A percentile compares a stretch with the other conserved stretches of the same genome.
Evolutionary conservation across 805 yeast genomes (phyloP).

Genomic region (Maudiozyma saulgeensis): DNA sequence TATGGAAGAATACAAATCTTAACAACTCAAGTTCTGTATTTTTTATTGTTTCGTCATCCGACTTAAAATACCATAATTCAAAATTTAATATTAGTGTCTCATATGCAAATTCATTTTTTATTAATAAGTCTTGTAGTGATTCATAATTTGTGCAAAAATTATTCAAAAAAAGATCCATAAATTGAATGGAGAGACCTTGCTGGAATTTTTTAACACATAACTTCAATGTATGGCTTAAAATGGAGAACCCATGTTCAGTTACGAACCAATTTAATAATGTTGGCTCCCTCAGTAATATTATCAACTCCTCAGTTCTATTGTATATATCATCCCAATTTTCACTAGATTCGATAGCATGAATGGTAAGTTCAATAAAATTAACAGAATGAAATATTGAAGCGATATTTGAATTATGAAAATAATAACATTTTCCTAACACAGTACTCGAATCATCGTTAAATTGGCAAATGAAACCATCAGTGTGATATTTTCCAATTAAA

Average conservation of each 20-base stretch:
- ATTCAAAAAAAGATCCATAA: constrained; percentile 40
- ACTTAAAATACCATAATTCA: constrained; percentile 42
- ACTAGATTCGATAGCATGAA: constrained; percentile 9
- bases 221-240: constrained; percentile 13
- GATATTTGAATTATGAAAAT: constrained; percentile 11
- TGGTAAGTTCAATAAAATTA: constrained; percentile 10
- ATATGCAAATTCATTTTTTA: constrained; percentile 49
- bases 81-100: constrained; percentile 51
- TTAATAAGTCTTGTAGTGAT: constrained; percentile 45
- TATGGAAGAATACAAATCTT: constrained; percentile 46
- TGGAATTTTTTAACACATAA: constrained; percentile 13
- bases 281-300: constrained; percentile 11
- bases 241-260: constrained; percentile 14
- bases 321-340: constrained; percentile 8
- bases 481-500: constrained; percentile 8
- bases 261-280: constrained; percentile 12
- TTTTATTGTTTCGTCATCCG: neutral
- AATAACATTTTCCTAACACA: constrained; percentile 12
- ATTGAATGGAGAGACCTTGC: constrained; percentile 29
- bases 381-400: constrained; percentile 13
- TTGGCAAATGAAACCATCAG: constrained; percentile 1
- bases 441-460: constrained; percentile 6
- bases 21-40: constrained; percentile 32
- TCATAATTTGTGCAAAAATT: constrained; percentile 48
- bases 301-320: constrained; percentile 12